Evolutionary conservation across 345 rosid genomes (phyloP).

Genomic region (Populus nigra): DNA sequence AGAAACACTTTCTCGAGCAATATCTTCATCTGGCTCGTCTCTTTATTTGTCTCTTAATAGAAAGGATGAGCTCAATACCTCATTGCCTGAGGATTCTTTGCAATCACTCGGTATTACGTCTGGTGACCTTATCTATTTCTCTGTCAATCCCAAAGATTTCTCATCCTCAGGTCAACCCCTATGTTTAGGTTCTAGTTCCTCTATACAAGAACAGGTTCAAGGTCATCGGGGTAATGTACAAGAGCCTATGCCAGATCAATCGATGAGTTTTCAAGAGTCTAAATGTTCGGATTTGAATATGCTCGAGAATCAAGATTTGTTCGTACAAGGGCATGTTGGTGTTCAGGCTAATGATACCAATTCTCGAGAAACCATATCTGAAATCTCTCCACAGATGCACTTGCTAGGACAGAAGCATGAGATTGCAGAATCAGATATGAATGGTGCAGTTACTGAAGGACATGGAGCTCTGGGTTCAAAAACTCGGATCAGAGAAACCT

Average conservation of each 20-base stretch:
- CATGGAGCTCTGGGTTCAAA: background rate
- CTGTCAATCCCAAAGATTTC: constrained; percentile 32
- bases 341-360: background rate
- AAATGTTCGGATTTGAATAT: background rate
- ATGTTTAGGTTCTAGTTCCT: background rate
- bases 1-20: constrained; percentile 25
- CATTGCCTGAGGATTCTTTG: constrained; percentile 46
- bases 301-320: background rate
- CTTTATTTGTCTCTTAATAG: constrained; percentile 68
- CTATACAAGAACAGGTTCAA: background rate
- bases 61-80: constrained; percentile 49
- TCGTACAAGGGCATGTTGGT: background rate
- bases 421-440: background rate
- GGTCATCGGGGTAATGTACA: background rate
- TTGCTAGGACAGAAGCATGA: background rate
- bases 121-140: constrained; percentile 68
- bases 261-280: background rate
- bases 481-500: background rate
- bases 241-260: background rate
- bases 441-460: background rate
- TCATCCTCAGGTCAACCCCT: background rate
- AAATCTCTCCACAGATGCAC: background rate
- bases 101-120: constrained; percentile 58
- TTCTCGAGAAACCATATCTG: background rate
- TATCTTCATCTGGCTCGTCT: constrained; percentile 25